Percentiles rank a stretch among this genome's conserved stretches.
Conservation (phyloP, 2,329 filamentous ascomycete species). For the Beauveria caledonica region DNA sequence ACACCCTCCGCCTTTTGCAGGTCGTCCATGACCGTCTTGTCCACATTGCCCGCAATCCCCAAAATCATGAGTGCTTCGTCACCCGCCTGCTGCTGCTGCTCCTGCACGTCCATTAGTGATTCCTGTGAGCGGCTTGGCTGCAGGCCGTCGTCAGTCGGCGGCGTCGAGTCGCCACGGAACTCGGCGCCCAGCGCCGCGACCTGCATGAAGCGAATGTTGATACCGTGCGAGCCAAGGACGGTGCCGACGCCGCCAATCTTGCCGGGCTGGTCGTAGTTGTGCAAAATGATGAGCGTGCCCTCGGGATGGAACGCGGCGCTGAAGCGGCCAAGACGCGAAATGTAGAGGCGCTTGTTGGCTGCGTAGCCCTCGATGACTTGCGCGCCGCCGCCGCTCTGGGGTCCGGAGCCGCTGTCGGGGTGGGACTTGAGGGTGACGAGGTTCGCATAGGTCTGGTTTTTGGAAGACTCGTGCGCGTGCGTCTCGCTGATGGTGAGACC, state of each 20-base stretch:
- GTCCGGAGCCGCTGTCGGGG: conserved; percentile 19
- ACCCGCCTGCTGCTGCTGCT: conserved; percentile 14
- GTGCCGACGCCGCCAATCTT: conserved; percentile 76
- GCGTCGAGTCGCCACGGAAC: conserved; percentile 23
- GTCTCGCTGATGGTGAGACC: conserved; percentile 72
- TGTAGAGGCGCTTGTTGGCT: conserved; percentile 55
- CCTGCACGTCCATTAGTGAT: conserved; percentile 19
- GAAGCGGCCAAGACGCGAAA: conserved; percentile 67
- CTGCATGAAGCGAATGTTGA: conserved; percentile 78
- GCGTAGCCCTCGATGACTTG: conserved; percentile 59
- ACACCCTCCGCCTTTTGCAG: conserved; percentile 44
- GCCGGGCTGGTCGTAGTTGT: conserved; percentile 74
- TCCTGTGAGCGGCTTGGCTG: conserved; percentile 23
- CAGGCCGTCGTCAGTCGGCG: conserved; percentile 17
- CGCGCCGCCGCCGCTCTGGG: conserved; percentile 17
- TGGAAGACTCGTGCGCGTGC: conserved; percentile 48
- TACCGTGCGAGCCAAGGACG: conserved; percentile 57
- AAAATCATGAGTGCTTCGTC: conserved; percentile 76
- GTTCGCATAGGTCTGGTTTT: conserved; percentile 58
- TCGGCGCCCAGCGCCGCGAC: conserved; percentile 46
- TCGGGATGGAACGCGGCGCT: conserved; percentile 64
- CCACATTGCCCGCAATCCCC: conserved; percentile 60
- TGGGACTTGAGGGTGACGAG: conserved; percentile 61
- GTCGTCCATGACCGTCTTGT: conserved; percentile 43
- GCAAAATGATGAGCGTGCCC: conserved; percentile 66